Base-by-base conservation (phyloP, 768 basidiomycete genomes). In the Boletus rufocinnamomeus region DNA sequence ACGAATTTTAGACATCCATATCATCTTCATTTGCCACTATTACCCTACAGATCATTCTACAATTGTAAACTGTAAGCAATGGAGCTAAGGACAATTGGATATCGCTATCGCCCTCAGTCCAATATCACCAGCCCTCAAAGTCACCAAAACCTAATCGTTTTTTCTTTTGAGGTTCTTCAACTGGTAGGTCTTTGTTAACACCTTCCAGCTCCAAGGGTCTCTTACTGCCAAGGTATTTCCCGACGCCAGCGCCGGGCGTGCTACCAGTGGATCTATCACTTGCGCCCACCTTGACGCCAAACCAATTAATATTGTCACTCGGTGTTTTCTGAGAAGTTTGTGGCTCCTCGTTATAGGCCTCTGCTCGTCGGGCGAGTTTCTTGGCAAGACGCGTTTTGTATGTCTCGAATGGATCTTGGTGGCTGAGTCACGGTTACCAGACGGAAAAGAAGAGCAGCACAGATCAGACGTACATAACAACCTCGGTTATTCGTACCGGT, bases 401-500 rank as follows among this genome's bases (percentile, higher is more conserved):
- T 40, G 89, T 89, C 53, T 96, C 91, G 67, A 97, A 98, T 0
- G 97, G 97, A 73, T 99, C 95, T 76, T 94, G 90, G 67, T 93
- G 89, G 53, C 92, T 94, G 67, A 35, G 19, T 43, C 43, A 61
- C 17, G 38, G 55, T 62, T 44, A 63, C 59, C 16, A 57, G 44
- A 57, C 35, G 34, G 27, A 56, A 27, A 16, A 37, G 21, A 44
- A 14, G 17, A 30, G 3, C 28, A 2, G n/a, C 41, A 51, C 23
- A 32, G 34, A 51, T 59, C 19, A 25, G 32, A 79, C 89, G 41
- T 63, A 95, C 94, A 98, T 93, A 27, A 91, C 77, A 37, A 97
- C 80, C 67, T 93, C 88, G 2, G 88, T 89, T 57, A 98, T 96
- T 58, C 83, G 83, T 54, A 98, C 86, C 13, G 87, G 84, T 71